Evolutionary conservation across 2,329 filamentous ascomycete species (phyloP), one percentile per base, ranked within the genome.

Genomic region (Phymatotrichopsis omnivora): DNA sequence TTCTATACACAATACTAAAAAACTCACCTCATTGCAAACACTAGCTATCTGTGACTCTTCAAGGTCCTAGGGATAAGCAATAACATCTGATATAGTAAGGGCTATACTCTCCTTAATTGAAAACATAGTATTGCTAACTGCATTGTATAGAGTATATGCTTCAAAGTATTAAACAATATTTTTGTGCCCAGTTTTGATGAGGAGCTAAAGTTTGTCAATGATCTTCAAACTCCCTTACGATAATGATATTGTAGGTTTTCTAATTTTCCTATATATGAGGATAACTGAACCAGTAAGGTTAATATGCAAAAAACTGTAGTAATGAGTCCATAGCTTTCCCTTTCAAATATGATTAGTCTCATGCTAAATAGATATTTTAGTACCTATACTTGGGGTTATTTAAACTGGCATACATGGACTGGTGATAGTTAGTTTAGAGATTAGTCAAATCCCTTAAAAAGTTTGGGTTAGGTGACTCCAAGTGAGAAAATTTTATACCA

Each of bases 141-240:
- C 23, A 7, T 22, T 19, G 11, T 25, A 30, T 30, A 41, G n/a
- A 17, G n/a, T 4, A 14, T 34, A 46, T 25, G 16, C 30, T 11
- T 41, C 35, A 28, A 40, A 23, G 17, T 30, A 41, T 11, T 35
- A 30, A 33, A 46, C 22, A 34, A 46, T 46, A 20, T 46, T 46
- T 22, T 40, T 40, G 16, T 46, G 43, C 5, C 11, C 12, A 37
- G 39, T 36, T 20, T 11, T 24, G 28, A 46, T 20, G 17, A 46
- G 27, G 16, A 14, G 20, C n/a, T n/a, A 17, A 34, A 41, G 14
- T 24, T 40, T 23, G 8, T 29, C 30, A 24, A 25, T 14, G 7
- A 19, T 40, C 43, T 28, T 46, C 17, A 8, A 46, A 19, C 12
- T 34, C 25, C 16, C 36, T 46, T 46, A 46, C 35, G 33, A 24